phyloP scores from a whole-genome alignment of 2,329 filamentous ascomycete genomes.

The Sordariomycetes sp. region DNA sequence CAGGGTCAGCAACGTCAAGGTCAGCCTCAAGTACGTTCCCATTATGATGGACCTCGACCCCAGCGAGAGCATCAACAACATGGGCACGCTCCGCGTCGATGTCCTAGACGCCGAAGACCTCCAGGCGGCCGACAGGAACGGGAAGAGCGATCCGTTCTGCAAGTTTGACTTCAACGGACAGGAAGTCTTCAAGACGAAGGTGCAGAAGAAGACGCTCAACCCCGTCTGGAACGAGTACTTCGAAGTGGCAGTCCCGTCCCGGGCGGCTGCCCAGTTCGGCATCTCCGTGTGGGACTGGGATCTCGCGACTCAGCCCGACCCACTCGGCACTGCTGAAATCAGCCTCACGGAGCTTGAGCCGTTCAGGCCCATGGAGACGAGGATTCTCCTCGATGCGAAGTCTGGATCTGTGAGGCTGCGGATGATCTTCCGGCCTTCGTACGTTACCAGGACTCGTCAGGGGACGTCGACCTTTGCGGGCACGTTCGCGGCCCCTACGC shows the following conservation, averaged over 20 bases:
- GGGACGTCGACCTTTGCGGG: conserved; percentile 84
- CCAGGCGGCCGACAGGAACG: conserved; percentile 90
- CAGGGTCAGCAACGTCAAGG: conserved; percentile 63
- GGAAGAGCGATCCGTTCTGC: conserved; percentile 94
- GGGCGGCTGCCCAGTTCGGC: conserved; percentile 72
- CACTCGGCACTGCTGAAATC: conserved; percentile 65
- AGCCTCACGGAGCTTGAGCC: conserved; percentile 72
- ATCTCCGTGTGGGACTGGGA: conserved; percentile 91
- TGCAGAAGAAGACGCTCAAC: conserved; percentile 90
- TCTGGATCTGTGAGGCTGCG: conserved; percentile 72
- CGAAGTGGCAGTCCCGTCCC: conserved; percentile 67
- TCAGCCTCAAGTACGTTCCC: conserved; percentile 90
- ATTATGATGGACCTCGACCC: conserved; percentile 90
- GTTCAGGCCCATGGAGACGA: conserved; percentile 66
- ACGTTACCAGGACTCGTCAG: conserved; percentile 74
- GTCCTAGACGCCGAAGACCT: conserved; percentile 75
- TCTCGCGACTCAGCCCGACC: conserved; percentile 89
- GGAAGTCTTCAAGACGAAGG: conserved; percentile 89
- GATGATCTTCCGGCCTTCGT: conserved; percentile 85
- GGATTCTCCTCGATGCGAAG: conserved; percentile 71
- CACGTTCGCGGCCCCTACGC: conserved; percentile 76
- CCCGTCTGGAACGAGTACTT: conserved; percentile 96
- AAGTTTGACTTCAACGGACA: conserved; percentile 85
- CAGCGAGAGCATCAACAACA: conserved; percentile 97
- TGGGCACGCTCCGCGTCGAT: conserved; percentile 89